Percentiles rank a stretch among this genome's conserved stretches.
Conservation (phyloP, 306 rosid species). For the Inga leiocalycina region DNA sequence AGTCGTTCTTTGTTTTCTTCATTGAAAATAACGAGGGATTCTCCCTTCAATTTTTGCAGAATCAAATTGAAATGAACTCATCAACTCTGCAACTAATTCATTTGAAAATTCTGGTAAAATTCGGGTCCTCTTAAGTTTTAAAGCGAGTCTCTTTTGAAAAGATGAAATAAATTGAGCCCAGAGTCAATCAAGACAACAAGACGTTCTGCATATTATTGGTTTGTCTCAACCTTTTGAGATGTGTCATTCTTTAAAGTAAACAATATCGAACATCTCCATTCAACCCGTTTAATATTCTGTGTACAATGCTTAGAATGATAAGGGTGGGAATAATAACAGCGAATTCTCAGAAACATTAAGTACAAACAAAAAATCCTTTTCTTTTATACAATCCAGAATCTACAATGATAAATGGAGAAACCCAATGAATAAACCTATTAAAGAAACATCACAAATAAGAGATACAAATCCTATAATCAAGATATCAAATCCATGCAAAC, state of each 20-base stretch:
- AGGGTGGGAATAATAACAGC: neutral
- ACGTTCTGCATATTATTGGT: neutral
- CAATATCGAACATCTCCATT: neutral
- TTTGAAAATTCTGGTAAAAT: too few relatives aligned
- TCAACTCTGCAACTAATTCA: too few relatives aligned
- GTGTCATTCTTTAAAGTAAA: neutral
- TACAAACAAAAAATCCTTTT: neutral
- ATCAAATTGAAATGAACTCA: too few relatives aligned
- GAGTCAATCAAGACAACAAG: neutral
- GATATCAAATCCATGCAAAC: conserved; percentile 42
- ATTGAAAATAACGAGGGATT: neutral
- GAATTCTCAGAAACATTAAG: too few relatives aligned
- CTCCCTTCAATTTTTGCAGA: neutral
- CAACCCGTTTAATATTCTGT: neutral
- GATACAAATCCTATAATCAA: conserved; percentile 25
- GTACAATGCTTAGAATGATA: neutral
- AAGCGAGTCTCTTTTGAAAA: neutral
- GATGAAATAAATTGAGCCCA: neutral
- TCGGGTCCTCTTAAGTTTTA: too few relatives aligned
- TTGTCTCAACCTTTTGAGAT: neutral
- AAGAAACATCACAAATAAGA: conserved; percentile 38
- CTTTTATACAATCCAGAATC: neutral
- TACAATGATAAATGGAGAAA: neutral
- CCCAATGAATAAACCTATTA: neutral
- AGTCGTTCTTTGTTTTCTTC: neutral